A percentile compares a stretch with the other conserved stretches of the same genome.
Conservation (phyloP, 2,329 filamentous ascomycete species). For the Aspergillus fijiensis region DNA sequence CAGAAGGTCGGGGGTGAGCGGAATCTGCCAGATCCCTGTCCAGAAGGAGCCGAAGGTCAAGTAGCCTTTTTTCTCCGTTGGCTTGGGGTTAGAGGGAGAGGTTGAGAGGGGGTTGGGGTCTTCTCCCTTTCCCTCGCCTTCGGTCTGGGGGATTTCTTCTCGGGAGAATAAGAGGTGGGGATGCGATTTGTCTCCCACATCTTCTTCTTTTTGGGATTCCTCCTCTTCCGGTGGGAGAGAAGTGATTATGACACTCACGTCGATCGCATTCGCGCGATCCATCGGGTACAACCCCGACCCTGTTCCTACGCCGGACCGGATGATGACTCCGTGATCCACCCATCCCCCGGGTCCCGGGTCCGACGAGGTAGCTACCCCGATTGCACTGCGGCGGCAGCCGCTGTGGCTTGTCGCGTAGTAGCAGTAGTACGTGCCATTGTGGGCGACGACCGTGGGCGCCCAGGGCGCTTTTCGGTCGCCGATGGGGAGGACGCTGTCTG, state of each 20-base stretch:
- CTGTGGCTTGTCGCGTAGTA: constrained; percentile 66
- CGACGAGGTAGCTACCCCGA: constrained; percentile 57
- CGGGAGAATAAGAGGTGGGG: no score
- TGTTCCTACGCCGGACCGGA: constrained; percentile 35
- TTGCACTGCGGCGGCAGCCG: constrained; percentile 61
- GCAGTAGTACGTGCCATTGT: constrained; percentile 60
- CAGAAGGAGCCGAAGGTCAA: constrained; percentile 69
- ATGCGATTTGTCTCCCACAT: no score
- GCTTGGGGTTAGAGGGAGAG: not conserved
- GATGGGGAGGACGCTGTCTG: constrained; percentile 34
- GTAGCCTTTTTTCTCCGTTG: constrained; percentile 36
- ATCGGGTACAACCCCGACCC: constrained; percentile 30
- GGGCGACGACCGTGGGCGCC: constrained; percentile 62
- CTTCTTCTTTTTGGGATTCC: no score
- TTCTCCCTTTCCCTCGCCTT: constrained; percentile 7
- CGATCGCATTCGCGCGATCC: constrained; percentile 60
- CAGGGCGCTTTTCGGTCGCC: constrained; percentile 34
- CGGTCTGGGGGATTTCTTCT: no score
- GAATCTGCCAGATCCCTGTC: constrained; percentile 62
- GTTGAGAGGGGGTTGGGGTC: not conserved
- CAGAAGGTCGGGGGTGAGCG: constrained; percentile 38
- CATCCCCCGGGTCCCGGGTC: constrained; percentile 36
- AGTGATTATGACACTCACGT: constrained; percentile 51
- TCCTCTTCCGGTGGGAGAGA: no score
- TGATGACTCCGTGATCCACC: constrained; percentile 37